Percentiles rank a stretch among this genome's conserved stretches.
Conservation (phyloP, 108 stramenopile genomes). For the Skeletonema grethae region DNA sequence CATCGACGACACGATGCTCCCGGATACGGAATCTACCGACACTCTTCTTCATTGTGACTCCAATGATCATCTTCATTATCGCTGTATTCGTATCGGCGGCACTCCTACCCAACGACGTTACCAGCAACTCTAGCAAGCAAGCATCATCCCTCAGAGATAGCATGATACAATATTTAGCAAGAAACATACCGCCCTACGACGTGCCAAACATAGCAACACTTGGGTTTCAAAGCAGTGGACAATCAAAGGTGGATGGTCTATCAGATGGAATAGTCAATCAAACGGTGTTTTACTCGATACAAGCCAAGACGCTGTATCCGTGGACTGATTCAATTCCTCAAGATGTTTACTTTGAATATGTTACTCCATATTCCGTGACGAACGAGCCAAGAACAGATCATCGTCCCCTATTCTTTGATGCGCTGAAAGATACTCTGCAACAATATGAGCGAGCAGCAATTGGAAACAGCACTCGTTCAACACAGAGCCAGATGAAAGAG, state of each 20-base stretch:
- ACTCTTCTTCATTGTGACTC: neutral
- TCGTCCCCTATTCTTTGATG: slow-evolving; percentile 69
- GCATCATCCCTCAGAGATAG: neutral
- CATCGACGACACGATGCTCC: neutral
- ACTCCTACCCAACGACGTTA: neutral
- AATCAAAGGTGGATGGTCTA: slow-evolving; percentile 62
- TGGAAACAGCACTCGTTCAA: neutral
- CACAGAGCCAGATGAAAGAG: slow-evolving; percentile 29
- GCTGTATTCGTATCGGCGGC: neutral
- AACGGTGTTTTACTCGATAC: slow-evolving; percentile 64
- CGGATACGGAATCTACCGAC: neutral
- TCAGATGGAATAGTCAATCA: slow-evolving; percentile 66
- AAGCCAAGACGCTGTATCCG: slow-evolving; percentile 60
- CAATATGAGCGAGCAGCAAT: slow-evolving; percentile 22
- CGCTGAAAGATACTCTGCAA: slow-evolving; percentile 36
- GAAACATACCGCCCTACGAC: slow-evolving; percentile 76
- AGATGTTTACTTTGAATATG: slow-evolving; percentile 79
- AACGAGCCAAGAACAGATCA: slow-evolving; percentile 87
- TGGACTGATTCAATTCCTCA: slow-evolving; percentile 73
- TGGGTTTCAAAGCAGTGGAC: slow-evolving; percentile 53
- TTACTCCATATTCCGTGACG: slow-evolving; percentile 74
- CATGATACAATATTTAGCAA: slow-evolving; percentile 44
- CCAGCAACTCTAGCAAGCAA: neutral
- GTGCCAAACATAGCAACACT: slow-evolving; percentile 56
- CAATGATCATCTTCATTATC: neutral